phyloP scores from a whole-genome alignment of 1,139 yeast genomes.

The Taphrina confusa region DNA sequence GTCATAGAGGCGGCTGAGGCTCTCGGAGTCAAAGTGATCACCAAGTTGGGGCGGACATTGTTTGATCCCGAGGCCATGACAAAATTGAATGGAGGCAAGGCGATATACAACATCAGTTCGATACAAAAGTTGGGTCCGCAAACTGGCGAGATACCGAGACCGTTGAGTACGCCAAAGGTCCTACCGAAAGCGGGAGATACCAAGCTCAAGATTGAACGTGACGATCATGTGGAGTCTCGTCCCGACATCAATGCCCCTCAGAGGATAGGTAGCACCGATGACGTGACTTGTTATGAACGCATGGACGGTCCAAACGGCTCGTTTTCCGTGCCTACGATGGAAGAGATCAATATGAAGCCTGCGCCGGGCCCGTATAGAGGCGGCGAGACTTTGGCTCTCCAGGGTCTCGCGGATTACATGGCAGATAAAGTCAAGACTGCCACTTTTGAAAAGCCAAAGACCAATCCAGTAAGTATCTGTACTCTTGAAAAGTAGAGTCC shows the following conservation, averaged over 20 bases:
- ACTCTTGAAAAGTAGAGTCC: background rate
- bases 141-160: constrained; percentile 21
- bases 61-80: constrained; percentile 25
- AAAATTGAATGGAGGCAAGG: constrained; percentile 23
- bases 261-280: constrained; percentile 3
- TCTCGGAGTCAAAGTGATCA: constrained; percentile 27
- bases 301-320: constrained; percentile 31
- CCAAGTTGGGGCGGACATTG: constrained; percentile 29
- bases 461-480: constrained; percentile 29
- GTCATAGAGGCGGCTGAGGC: constrained; percentile 19
- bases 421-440: constrained; percentile 30
- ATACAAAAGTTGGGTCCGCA: constrained; percentile 27
- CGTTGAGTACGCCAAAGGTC: constrained; percentile 10
- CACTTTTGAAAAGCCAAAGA: constrained; percentile 33
- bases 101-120: constrained; percentile 14
- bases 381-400: constrained; percentile 21
- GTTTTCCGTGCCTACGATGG: constrained; percentile 29
- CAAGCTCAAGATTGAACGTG: background rate
- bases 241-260: constrained; percentile 28
- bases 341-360: constrained; percentile 27
- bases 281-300: constrained; percentile 23
- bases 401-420: constrained; percentile 8
- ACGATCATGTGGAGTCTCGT: constrained; percentile 1
- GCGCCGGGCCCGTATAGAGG: constrained; percentile 30
- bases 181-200: constrained; percentile 32